A percentile compares a stretch with the other conserved stretches of the same genome.
Conservation (phyloP, 2,329 filamentous ascomycete genomes). For the Magnaporthiopsis incrustans region DNA sequence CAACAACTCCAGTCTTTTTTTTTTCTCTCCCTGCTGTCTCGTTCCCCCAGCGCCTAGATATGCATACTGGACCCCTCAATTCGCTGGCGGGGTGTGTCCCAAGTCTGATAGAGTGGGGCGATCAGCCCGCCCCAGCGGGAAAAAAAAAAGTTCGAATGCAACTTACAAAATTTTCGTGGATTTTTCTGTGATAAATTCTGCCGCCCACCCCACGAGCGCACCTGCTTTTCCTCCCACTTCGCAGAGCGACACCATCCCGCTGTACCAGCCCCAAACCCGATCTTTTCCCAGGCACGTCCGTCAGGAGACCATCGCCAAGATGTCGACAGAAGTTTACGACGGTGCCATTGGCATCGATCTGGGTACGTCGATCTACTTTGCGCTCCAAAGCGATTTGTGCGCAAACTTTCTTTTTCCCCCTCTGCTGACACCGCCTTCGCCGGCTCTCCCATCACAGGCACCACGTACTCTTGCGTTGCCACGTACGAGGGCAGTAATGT, state of each 20-base stretch:
- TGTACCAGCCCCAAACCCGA: slow-evolving; percentile 1
- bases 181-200: slow-evolving; percentile 7
- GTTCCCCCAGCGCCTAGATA: neutral
- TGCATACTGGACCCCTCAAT: neutral
- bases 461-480: slow-evolving; percentile 99
- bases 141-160: slow-evolving; percentile 9
- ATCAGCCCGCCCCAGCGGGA: neutral
- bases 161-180: slow-evolving; percentile 7
- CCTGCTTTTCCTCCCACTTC: slow-evolving; percentile 2
- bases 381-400: slow-evolving; percentile 9
- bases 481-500: slow-evolving; percentile 99
- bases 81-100: neutral
- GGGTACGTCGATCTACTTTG: slow-evolving; percentile 51
- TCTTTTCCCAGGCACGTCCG: slow-evolving; percentile 5
- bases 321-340: slow-evolving; percentile 98
- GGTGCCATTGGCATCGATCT: slow-evolving; percentile 99
- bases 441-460: slow-evolving; percentile 52
- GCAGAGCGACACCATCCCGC: neutral
- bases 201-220: slow-evolving; percentile 1
- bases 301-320: slow-evolving; percentile 40
- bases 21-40: neutral
- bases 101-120: neutral
- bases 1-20: neutral
- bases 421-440: slow-evolving; percentile 6
- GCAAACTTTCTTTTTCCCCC: slow-evolving; percentile 9